These are phyloP conservation scores for Biscutella auriculata DNA, from an alignment of 441 rosid genomes.

Conservation along the genomic window DNA sequence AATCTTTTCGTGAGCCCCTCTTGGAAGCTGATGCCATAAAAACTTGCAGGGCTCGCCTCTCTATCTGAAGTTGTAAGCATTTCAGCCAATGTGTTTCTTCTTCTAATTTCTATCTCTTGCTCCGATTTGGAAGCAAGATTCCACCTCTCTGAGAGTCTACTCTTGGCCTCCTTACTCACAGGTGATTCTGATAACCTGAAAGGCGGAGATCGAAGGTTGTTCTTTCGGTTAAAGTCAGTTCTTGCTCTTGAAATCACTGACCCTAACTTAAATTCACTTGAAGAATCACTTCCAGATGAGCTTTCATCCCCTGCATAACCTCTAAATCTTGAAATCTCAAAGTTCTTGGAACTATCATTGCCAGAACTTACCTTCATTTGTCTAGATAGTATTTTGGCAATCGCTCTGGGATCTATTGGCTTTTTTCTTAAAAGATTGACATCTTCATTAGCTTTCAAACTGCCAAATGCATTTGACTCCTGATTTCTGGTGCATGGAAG, in stretches of 20 bases:
- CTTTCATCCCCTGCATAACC: conserved; percentile 82
- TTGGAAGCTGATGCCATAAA: conserved; percentile 22
- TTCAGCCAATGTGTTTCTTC: conserved; percentile 76
- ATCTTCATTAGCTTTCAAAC: conserved; percentile 37
- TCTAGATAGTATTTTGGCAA: conserved; percentile 54
- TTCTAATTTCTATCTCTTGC: conserved; percentile 38
- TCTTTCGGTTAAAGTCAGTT: conserved; percentile 30
- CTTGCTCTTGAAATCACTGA: conserved; percentile 34
- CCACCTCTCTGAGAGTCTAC: conserved; percentile 97
- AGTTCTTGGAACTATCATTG: conserved; percentile 28
- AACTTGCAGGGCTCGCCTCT: conserved; percentile 36
- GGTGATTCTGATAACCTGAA: conserved; percentile 49
- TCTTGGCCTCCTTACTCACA: conserved; percentile 74
- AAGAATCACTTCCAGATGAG: conserved; percentile 72
- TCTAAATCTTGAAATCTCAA: conserved; percentile 38
- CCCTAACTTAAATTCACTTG: conserved; percentile 51
- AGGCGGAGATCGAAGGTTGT: conserved; percentile 29
- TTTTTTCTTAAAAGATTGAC: conserved; percentile 38
- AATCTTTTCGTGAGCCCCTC: conserved; percentile 26
- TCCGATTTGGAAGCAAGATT: conserved; percentile 54
- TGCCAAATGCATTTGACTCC: too few relatives aligned
- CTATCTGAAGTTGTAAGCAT: conserved; percentile 76
- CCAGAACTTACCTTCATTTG: conserved; percentile 40
- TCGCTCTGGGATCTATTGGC: conserved; percentile 54
- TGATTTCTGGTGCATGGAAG: conserved; percentile 29